Percentiles rank a stretch among this genome's conserved stretches.
Conservation (phyloP, 1,284 basidiomycete genomes). For the Leccinum insolens region DNA sequence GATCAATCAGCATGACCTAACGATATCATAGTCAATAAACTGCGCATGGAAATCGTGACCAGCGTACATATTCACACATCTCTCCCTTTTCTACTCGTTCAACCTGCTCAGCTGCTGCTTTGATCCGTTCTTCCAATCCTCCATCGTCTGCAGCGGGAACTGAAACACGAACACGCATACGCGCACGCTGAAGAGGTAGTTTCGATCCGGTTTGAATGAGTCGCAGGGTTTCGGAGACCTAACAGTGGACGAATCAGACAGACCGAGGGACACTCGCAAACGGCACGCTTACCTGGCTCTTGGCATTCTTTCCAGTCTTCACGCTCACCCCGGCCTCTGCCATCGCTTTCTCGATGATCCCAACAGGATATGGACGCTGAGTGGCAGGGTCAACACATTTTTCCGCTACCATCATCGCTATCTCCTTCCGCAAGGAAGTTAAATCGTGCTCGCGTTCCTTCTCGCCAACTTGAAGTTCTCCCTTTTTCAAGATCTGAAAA, state of each 20-base stretch:
- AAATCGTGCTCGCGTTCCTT: conserved; percentile 95
- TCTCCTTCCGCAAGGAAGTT: conserved; percentile 83
- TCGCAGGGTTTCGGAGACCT: conserved; percentile 94
- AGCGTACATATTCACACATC: conserved; percentile 87
- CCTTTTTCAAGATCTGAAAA: conserved; percentile 89
- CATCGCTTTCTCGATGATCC: conserved; percentile 99
- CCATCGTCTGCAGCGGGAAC: conserved; percentile 80
- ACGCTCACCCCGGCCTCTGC: conserved; percentile 92
- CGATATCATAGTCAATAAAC: conserved; percentile 10
- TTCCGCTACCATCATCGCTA: conserved; percentile 92
- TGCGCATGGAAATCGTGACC: not conserved
- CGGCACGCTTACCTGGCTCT: conserved; percentile 70
- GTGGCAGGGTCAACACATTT: conserved; percentile 95
- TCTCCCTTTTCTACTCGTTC: conserved; percentile 84
- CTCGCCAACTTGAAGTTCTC: conserved; percentile 96
- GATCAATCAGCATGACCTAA: conserved; percentile 91
- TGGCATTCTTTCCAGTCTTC: conserved; percentile 87
- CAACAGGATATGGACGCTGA: conserved; percentile 88
- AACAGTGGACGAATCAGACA: conserved; percentile 1
- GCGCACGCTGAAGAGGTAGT: conserved; percentile 88
- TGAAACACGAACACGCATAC: conserved; percentile 89
- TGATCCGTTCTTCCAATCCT: conserved; percentile 70
- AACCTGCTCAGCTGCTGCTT: conserved; percentile 78
- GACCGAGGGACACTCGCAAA: not conserved
- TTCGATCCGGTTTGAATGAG: conserved; percentile 78